These are phyloP conservation scores for Porpolomopsis calyptriformis DNA, from an alignment of 768 basidiomycete species.

Conservation along the genomic window DNA sequence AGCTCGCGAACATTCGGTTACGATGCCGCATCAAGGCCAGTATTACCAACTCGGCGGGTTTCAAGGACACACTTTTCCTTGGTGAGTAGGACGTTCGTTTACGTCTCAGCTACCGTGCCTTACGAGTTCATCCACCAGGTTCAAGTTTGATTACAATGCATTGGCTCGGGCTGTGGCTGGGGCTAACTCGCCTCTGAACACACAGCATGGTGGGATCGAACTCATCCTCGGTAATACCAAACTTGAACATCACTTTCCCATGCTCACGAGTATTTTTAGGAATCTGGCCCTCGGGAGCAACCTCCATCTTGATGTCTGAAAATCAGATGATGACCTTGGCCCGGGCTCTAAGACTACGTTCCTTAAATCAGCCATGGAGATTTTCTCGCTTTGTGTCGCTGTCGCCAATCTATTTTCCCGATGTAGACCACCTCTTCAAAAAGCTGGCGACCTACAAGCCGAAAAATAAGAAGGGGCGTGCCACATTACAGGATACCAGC, in stretches of 20 bases:
- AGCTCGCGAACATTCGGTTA: too few relatives aligned
- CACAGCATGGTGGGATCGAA: conserved; percentile 21
- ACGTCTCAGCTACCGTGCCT: background rate
- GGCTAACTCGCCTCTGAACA: conserved; percentile 21
- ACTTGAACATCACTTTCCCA: background rate
- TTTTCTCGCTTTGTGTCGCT: conserved; percentile 31
- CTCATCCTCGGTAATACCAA: conserved; percentile 32
- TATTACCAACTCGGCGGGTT: conserved; percentile 6
- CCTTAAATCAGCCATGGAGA: conserved; percentile 6
- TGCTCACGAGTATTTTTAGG: conserved; percentile 20
- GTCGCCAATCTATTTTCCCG: conserved; percentile 36
- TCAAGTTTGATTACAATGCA: conserved; percentile 25
- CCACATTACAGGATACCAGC: conserved; percentile 26
- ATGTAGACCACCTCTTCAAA: conserved; percentile 20
- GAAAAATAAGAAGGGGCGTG: conserved; percentile 25
- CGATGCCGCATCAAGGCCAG: too few relatives aligned
- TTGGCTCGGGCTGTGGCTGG: conserved; percentile 21
- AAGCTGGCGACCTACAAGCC: conserved; percentile 31
- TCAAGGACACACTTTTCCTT: background rate
- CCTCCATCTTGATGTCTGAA: conserved; percentile 33
- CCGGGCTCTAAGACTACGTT: conserved; percentile 10
- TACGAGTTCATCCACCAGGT: conserved; percentile 4
- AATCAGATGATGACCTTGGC: conserved; percentile 21
- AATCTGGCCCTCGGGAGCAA: conserved; percentile 32
- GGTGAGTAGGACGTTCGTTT: background rate